phyloP scores from a whole-genome alignment of 1,139 yeast genomes.

The Blastobotrys elegans region DNA sequence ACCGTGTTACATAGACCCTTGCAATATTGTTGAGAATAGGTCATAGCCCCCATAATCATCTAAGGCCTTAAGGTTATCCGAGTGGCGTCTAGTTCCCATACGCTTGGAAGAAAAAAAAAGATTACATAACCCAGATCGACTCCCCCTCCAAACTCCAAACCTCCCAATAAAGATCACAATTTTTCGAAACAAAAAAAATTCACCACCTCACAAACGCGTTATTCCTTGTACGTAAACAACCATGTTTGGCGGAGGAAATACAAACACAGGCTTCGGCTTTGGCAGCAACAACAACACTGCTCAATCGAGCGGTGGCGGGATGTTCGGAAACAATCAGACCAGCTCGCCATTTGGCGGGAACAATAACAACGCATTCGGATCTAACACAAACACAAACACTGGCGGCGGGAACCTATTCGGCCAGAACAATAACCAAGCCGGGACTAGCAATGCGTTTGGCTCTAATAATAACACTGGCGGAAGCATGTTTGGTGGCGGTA shows the following conservation, averaged over 20 bases:
- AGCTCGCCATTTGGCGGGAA: slow-evolving; percentile 33
- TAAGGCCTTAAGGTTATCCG: no score
- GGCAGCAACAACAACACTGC: slow-evolving; percentile 13
- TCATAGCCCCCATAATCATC: no score
- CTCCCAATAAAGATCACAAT: no score
- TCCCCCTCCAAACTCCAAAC: no score
- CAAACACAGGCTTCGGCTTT: slow-evolving; percentile 13
- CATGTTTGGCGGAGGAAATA: slow-evolving; percentile 6
- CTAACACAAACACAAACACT: slow-evolving; percentile 18
- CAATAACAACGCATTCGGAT: background rate
- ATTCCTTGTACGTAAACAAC: background rate
- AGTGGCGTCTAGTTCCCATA: no score
- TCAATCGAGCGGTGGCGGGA: slow-evolving; percentile 17
- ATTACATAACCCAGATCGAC: no score
- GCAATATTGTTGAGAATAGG: no score
- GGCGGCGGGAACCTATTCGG: slow-evolving; percentile 16
- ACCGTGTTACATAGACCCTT: no score
- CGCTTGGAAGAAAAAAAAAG: no score
- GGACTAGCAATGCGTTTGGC: slow-evolving; percentile 15
- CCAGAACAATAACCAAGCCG: no score
- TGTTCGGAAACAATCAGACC: slow-evolving; percentile 20
- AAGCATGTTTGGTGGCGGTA: slow-evolving; percentile 27
- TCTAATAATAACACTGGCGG: slow-evolving; percentile 18
- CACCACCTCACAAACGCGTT: background rate
- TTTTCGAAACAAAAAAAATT: background rate